Conservation (phyloP, 2,329 filamentous ascomycete genomes). For the Ophiostoma himal-ulmi region DNA sequence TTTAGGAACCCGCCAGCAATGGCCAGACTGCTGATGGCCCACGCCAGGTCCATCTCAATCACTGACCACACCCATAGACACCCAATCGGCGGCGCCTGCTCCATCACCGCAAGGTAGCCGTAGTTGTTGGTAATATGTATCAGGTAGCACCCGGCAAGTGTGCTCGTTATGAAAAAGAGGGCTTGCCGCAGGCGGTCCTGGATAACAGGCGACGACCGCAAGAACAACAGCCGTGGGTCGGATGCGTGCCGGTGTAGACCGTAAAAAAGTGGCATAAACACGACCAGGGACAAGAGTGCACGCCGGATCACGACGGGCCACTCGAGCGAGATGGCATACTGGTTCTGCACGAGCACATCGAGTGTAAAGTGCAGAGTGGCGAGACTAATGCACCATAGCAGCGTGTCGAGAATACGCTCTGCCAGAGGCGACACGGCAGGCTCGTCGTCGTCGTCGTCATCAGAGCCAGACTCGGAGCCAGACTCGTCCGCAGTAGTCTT, state of each 20-base stretch:
- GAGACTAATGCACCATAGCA: constrained; percentile 57
- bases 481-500: background rate
- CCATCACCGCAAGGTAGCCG: constrained; percentile 85
- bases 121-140: constrained; percentile 74
- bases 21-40: constrained; percentile 53
- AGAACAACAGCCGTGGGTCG: constrained; percentile 45
- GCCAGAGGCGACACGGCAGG: constrained; percentile 39
- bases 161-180: constrained; percentile 59
- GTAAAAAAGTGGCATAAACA: constrained; percentile 52
- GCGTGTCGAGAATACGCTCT: constrained; percentile 50
- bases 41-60: constrained; percentile 70
- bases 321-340: constrained; percentile 63
- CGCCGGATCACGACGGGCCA: constrained; percentile 53
- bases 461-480: constrained; percentile 25
- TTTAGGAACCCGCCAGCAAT: constrained; percentile 43
- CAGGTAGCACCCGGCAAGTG: constrained; percentile 67
- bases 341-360: constrained; percentile 71
- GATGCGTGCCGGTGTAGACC: constrained; percentile 50
- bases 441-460: constrained; percentile 33
- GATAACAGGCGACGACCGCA: constrained; percentile 39
- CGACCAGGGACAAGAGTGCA: constrained; percentile 49
- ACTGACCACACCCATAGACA: constrained; percentile 92
- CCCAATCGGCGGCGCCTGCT: constrained; percentile 79
- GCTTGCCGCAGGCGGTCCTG: constrained; percentile 48
- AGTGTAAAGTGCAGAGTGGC: constrained; percentile 70